phyloP scores from a whole-genome alignment of 768 basidiomycete genomes.

The Boletus tomentosulus region DNA sequence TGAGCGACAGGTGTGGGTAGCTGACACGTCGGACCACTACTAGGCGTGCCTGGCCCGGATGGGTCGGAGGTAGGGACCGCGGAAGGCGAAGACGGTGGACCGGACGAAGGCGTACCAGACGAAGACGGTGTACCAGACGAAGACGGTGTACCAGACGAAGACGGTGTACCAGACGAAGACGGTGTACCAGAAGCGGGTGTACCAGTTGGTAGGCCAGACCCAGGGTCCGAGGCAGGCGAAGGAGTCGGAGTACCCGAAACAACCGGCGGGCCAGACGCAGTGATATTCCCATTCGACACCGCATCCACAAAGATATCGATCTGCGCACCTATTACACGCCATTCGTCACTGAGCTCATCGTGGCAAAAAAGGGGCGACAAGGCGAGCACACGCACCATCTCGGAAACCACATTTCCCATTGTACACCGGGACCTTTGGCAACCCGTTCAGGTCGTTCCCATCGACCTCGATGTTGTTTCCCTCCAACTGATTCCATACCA shows the following conservation, averaged over 20 bases:
- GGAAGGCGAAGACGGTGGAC: background rate
- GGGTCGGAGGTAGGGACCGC: background rate
- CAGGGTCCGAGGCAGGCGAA: background rate
- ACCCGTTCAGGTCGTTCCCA: conserved; percentile 2
- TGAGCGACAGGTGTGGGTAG: background rate
- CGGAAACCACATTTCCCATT: conserved; percentile 12
- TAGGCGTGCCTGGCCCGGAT: background rate
- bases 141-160: no score
- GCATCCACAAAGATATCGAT: conserved; percentile 11
- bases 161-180: no score
- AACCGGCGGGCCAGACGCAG: background rate
- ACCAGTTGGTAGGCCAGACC: background rate
- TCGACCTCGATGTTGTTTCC: conserved; percentile 5
- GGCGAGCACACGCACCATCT: conserved; percentile 3
- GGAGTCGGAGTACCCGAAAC: no score
- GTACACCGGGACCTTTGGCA: background rate
- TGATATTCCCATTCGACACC: background rate
- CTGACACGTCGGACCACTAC: background rate
- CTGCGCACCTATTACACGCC: conserved; percentile 11
- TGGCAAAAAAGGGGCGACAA: background rate
- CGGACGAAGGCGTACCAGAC: no score
- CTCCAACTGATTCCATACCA: background rate
- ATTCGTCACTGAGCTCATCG: background rate
- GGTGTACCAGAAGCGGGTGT: no score
- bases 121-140: no score